Conservation (phyloP, 1,284 basidiomycete genomes). For the Polyporus tsugae region DNA sequence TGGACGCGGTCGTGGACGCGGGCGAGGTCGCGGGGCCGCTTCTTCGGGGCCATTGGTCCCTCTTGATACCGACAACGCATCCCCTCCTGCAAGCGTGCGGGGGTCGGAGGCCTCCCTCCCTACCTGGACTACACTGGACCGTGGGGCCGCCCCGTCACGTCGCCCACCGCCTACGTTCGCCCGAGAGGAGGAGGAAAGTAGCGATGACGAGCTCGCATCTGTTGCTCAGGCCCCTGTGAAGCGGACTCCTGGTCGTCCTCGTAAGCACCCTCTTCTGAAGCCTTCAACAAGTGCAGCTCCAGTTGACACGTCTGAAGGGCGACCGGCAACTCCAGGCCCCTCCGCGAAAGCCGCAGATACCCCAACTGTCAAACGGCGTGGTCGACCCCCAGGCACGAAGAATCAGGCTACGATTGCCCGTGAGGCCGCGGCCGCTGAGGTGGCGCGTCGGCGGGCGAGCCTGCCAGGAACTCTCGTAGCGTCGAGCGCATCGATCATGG, state of each 20-base stretch:
- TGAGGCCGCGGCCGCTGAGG: conserved; percentile 17
- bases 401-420: conserved; percentile 26
- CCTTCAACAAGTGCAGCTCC: background rate
- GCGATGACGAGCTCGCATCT: conserved; percentile 1
- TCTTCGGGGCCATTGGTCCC: conserved; percentile 9
- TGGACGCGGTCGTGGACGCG: conserved; percentile 3
- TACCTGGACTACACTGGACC: background rate
- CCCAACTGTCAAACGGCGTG: conserved; percentile 16
- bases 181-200: conserved; percentile 4
- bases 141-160: background rate
- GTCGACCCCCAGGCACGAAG: conserved; percentile 28
- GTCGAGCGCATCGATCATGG: conserved; percentile 9
- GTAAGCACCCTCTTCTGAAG: conserved; percentile 21
- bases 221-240: conserved; percentile 3
- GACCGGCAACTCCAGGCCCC: background rate
- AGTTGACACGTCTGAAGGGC: background rate
- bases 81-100: background rate
- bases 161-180: background rate
- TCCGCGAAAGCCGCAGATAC: background rate
- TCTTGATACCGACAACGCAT: background rate
- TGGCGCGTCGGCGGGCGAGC: background rate
- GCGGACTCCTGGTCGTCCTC: conserved; percentile 18
- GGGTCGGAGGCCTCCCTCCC: background rate
- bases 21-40: conserved; percentile 10
- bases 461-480: conserved; percentile 1